phyloP scores from a whole-genome alignment of 2,329 filamentous ascomycete species.

The Stromatinia cepivora region DNA sequence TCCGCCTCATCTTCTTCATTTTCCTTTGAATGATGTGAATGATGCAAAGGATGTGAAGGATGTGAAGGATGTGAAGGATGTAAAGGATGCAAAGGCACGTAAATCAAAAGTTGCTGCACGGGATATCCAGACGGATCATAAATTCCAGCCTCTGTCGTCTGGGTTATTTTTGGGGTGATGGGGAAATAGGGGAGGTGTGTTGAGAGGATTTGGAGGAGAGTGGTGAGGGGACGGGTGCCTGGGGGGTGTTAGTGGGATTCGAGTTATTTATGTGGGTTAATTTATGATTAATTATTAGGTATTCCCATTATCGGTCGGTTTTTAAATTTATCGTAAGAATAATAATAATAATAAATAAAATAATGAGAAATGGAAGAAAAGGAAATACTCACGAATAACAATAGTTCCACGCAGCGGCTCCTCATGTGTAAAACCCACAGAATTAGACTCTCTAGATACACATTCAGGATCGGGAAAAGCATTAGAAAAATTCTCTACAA shows the following conservation, averaged over 20 bases:
- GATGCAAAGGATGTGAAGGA: too few species aligned
- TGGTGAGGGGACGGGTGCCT: neutral
- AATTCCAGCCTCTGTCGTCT: neutral
- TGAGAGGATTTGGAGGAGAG: neutral
- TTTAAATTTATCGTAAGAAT: too few species aligned
- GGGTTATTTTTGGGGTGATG: neutral
- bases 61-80: too few species aligned
- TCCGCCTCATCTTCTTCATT: neutral
- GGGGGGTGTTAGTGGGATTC: neutral
- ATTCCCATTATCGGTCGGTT: too few species aligned
- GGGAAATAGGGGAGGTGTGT: neutral
- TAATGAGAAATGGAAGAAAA: neutral
- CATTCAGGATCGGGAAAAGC: neutral
- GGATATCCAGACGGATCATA: neutral
- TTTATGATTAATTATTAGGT: too few species aligned
- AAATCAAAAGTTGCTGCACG: neutral
- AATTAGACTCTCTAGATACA: neutral
- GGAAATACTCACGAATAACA: neutral
- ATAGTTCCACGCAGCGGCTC: neutral
- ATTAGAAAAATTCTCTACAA: neutral
- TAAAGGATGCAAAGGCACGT: neutral
- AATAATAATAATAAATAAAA: too few species aligned
- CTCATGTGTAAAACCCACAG: neutral
- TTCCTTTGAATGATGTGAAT: too few species aligned
- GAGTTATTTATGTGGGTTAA: neutral